These are phyloP conservation scores for Ophiostoma sp. DNA, from an alignment of 2,329 filamentous ascomycete species.

Conservation along the genomic window DNA sequence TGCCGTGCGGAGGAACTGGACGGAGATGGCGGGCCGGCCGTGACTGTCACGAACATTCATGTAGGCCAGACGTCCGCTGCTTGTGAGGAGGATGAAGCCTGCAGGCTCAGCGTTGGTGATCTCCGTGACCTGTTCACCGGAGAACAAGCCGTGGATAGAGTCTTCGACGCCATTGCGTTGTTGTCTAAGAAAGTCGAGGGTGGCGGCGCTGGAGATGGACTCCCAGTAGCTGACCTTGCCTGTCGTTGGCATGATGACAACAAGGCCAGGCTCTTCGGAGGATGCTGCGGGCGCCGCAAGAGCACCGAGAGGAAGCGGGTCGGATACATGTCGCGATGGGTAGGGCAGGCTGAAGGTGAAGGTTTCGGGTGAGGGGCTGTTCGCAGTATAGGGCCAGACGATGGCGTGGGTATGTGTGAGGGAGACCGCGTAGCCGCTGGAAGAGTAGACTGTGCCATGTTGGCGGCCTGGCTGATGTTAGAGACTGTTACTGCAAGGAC, in stretches of 20 bases:
- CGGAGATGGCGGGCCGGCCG: conserved; percentile 73
- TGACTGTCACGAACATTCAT: conserved; percentile 80
- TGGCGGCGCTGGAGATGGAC: conserved; percentile 82
- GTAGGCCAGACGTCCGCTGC: conserved; percentile 79
- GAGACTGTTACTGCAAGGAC: no score
- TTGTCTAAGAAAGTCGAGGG: conserved; percentile 75
- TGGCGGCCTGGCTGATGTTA: conserved; percentile 47
- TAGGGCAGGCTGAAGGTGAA: conserved; percentile 76
- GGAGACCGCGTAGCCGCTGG: conserved; percentile 68
- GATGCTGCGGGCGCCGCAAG: conserved; percentile 74
- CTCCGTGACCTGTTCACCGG: conserved; percentile 70
- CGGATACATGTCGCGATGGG: conserved; percentile 57
- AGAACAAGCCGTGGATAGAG: conserved; percentile 65
- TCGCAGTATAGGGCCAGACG: conserved; percentile 81
- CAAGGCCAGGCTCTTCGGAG: conserved; percentile 74
- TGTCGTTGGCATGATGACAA: conserved; percentile 75
- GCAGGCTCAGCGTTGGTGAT: conserved; percentile 78
- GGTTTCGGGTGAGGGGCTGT: conserved; percentile 64
- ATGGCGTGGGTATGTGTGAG: conserved; percentile 77
- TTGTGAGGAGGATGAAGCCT: conserved; percentile 80
- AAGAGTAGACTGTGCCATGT: conserved; percentile 60
- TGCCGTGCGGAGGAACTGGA: conserved; percentile 67
- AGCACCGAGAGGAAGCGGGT: conserved; percentile 74
- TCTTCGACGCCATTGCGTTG: conserved; percentile 75
- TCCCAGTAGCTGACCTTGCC: conserved; percentile 94